Evolutionary conservation across 2,329 filamentous ascomycete genomes (phyloP).

Genomic region (Colletotrichum agaves): DNA sequence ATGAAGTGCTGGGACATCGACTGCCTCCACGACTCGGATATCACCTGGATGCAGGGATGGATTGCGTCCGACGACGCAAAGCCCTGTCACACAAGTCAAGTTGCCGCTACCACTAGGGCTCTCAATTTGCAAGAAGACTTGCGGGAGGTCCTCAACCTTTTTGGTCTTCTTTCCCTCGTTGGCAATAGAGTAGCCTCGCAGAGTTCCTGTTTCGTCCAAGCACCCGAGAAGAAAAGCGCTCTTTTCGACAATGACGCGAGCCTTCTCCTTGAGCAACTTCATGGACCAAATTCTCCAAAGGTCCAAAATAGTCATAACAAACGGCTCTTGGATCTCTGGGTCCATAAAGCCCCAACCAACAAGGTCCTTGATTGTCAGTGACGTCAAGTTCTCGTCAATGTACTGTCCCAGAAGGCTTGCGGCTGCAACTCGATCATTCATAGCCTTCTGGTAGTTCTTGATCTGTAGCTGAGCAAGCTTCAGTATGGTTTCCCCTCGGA

Average conservation of each 20-base stretch:
- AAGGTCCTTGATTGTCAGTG: conserved; percentile 78
- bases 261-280: conserved; percentile 92
- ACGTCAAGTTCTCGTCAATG: conserved; percentile 87
- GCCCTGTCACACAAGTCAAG: conserved; percentile 75
- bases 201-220: conserved; percentile 82
- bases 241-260: conserved; percentile 81
- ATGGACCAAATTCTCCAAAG: conserved; percentile 92
- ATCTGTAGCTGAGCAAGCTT: conserved; percentile 76
- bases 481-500: conserved; percentile 74
- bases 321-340: conserved; percentile 73
- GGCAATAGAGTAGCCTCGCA: conserved; percentile 76
- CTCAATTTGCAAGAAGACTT: conserved; percentile 90
- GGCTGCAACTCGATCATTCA: conserved; percentile 73
- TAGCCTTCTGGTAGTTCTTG: conserved; percentile 73
- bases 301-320: conserved; percentile 79
- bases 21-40: conserved; percentile 85
- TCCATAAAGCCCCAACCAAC: conserved; percentile 83
- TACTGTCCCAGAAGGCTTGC: conserved; percentile 76
- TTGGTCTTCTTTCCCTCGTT: conserved; percentile 53
- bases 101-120: conserved; percentile 62
- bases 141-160: conserved; percentile 69
- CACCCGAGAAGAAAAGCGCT: conserved; percentile 91
- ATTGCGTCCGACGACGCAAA: conserved; percentile 89
- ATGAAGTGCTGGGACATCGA: conserved; percentile 76
- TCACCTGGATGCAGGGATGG: conserved; percentile 95